These are phyloP conservation scores for Ogataea pignaliae DNA, from an alignment of 805 yeast genomes.

Conservation along the genomic window DNA sequence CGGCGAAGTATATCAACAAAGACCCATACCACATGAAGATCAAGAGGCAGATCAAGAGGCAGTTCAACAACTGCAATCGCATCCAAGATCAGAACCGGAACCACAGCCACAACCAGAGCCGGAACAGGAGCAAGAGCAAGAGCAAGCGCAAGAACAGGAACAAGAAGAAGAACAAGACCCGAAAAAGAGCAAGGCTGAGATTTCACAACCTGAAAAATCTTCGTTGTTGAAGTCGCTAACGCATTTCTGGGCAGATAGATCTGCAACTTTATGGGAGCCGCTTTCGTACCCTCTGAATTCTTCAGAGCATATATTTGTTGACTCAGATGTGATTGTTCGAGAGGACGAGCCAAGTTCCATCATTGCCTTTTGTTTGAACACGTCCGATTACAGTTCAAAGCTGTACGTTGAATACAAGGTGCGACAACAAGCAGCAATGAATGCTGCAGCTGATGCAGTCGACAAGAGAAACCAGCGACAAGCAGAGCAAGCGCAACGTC, in stretches of 20 bases:
- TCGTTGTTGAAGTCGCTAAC: slow-evolving; percentile 80
- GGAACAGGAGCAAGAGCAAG: slow-evolving; percentile 1
- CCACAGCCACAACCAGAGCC: not conserved
- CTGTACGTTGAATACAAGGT: slow-evolving; percentile 32
- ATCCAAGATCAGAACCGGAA: slow-evolving; percentile 1
- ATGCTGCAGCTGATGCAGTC: not conserved
- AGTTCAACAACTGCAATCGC: not conserved
- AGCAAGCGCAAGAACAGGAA: slow-evolving; percentile 3
- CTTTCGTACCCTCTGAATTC: slow-evolving; percentile 75
- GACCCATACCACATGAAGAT: too few species aligned
- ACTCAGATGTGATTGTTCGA: slow-evolving; percentile 86
- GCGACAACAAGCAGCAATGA: slow-evolving; percentile 6
- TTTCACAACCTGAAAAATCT: slow-evolving; percentile 57
- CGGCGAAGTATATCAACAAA: too few species aligned
- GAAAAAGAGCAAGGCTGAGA: slow-evolving; percentile 19
- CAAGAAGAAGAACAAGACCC: slow-evolving; percentile 4
- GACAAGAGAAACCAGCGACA: not conserved
- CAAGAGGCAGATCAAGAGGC: too few species aligned
- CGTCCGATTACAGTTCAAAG: slow-evolving; percentile 64
- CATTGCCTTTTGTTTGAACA: slow-evolving; percentile 86
- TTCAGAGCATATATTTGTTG: slow-evolving; percentile 88
- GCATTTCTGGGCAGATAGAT: slow-evolving; percentile 95
- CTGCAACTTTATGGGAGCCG: slow-evolving; percentile 94
- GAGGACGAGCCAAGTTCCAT: slow-evolving; percentile 96
- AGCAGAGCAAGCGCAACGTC: not conserved